These are phyloP conservation scores for Polysphondylium violaceum DNA, from an alignment of 78 protist genomes.

Conservation along the genomic window DNA sequence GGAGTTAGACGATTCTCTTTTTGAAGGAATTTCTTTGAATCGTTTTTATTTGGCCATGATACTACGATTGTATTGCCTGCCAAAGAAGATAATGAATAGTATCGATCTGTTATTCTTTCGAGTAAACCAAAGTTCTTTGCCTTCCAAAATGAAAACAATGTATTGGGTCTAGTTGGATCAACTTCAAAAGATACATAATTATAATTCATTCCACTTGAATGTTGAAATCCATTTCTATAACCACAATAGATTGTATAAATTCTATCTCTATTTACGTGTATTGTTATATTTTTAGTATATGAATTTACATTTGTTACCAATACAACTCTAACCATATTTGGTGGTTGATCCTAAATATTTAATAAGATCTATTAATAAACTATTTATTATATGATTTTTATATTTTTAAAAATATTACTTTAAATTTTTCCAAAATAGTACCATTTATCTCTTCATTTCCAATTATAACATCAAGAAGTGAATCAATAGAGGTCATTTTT, in stretches of 20 bases:
- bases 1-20: constrained; percentile 44
- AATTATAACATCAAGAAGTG: constrained; percentile 41
- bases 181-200: constrained; percentile 10
- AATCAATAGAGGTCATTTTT: not conserved
- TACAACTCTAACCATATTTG: constrained; percentile 46
- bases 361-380: not conserved
- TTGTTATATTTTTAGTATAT: constrained; percentile 54
- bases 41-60: constrained; percentile 67
- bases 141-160: constrained; percentile 55
- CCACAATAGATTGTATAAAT: constrained; percentile 49
- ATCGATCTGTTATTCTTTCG: constrained; percentile 57
- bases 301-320: constrained; percentile 48
- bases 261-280: constrained; percentile 14
- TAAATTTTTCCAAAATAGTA: constrained; percentile 49
- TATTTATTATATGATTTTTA: not conserved
- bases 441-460: constrained; percentile 75
- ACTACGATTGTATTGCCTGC: constrained; percentile 40
- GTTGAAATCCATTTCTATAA: constrained; percentile 43
- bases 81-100: constrained; percentile 18
- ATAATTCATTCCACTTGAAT: constrained; percentile 28
- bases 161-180: constrained; percentile 48
- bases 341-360: constrained; percentile 44
- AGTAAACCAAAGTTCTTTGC: constrained; percentile 46
- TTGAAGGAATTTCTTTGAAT: not conserved
- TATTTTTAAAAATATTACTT: constrained; percentile 11